Evolutionary conservation across 352 stramenopile genomes (phyloP), one percentile per base, ranked within the genome.

Genomic region (Pythium insidiosum): DNA sequence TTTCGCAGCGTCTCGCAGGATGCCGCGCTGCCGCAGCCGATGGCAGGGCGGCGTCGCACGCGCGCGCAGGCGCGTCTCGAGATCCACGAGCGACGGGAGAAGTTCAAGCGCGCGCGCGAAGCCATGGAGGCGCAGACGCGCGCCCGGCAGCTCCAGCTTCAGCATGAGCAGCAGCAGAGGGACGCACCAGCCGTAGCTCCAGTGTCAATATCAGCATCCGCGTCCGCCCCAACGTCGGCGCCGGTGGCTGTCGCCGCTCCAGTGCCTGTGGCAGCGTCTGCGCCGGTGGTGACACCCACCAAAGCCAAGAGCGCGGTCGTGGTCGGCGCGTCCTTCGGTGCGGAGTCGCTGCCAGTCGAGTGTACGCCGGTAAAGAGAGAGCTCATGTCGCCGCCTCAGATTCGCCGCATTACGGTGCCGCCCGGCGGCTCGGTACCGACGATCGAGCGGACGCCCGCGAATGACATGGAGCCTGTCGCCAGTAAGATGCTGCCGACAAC

Each of bases 361-460:
- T 61, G 61, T 10, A 84, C 70, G 20, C 73, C 63, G 0, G 63
- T 71, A 29, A 81, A 76, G 29, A 63, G 49, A 12, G 66, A 59
- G 19, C 18, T 56, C 21, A 43, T 41, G 26, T 59, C 58, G 24
- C 42, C 58, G 30, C 58, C 53, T 22, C 45, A 48, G 21, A 23
- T 56, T 10, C 41, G 42, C 13, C 43, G 54, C 18, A 29, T 28
- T 10, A 16, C 3, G 5, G 30, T 49, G 13, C 20, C 38, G 11
- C 55, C 63, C 3, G 51, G 58, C 15, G 55, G 53, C 6, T n/a
- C 31, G 11, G 44, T 67, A 11, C 48, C 63, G 2, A 69, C 47
- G 7, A 62, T 65, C 2, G 50, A 64, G 41, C n/a, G n/a, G n/a
- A 80, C 69, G 13, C 10, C 6, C 0, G 34, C 41, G 10, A 41